phyloP scores from a whole-genome alignment of 2,329 filamentous ascomycete species.

The Pseudopyrenochaeta lycopersici region DNA sequence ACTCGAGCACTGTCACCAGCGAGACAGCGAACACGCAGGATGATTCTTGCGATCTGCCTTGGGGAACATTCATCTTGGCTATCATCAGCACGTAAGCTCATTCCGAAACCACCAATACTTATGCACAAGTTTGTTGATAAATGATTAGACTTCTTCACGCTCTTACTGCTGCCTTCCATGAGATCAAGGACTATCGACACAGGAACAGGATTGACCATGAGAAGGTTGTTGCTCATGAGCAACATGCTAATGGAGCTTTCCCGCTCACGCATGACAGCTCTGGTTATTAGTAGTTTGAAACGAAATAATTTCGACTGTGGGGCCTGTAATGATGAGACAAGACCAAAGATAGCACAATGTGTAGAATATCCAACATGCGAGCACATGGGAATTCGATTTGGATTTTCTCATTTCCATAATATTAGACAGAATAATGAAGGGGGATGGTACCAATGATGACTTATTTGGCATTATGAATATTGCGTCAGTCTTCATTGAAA shows the following conservation, averaged over 20 bases:
- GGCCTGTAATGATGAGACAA: too few relatives aligned
- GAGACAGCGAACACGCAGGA: slow-evolving; percentile 24
- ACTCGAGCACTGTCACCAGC: slow-evolving; percentile 15
- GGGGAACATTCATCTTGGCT: slow-evolving; percentile 56
- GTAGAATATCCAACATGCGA: too few relatives aligned
- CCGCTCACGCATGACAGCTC: neutral
- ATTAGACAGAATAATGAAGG: too few relatives aligned
- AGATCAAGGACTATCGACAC: slow-evolving; percentile 38
- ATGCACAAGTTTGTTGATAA: neutral
- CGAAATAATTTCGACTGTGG: too few relatives aligned
- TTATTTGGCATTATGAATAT: too few relatives aligned
- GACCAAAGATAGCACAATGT: too few relatives aligned
- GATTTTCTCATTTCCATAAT: too few relatives aligned
- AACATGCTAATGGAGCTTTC: neutral
- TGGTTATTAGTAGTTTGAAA: neutral
- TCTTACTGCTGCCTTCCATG: slow-evolving; percentile 54
- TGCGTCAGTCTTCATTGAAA: too few relatives aligned
- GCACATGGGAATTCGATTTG: too few relatives aligned
- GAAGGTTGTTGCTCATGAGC: slow-evolving; percentile 13
- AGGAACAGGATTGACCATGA: slow-evolving; percentile 21
- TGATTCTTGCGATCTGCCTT: slow-evolving; percentile 51
- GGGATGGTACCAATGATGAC: too few relatives aligned
- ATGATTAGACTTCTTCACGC: slow-evolving; percentile 53
- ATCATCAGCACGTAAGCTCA: slow-evolving; percentile 57
- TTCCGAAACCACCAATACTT: too few relatives aligned